Conservation (phyloP, 1,139 yeast species). For the Lodderomyces oxycetoniae region DNA sequence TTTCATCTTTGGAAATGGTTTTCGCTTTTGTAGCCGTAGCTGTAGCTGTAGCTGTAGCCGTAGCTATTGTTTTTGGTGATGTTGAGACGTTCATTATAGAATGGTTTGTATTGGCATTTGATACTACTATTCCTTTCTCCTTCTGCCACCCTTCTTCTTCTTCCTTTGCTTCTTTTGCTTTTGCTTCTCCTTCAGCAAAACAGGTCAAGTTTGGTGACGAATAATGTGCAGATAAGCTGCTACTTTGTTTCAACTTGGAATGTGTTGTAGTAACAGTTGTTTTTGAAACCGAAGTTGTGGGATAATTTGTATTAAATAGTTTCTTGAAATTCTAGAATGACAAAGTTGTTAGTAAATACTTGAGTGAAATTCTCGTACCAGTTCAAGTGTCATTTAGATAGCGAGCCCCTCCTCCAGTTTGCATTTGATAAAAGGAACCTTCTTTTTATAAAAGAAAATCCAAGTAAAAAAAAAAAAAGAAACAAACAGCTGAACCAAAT, state of each 20-base stretch:
- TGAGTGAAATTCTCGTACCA: not conserved
- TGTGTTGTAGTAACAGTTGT: constrained; percentile 10
- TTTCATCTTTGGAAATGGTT: not conserved
- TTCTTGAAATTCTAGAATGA: constrained; percentile 10
- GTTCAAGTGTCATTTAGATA: no score
- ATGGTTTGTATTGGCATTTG: constrained; percentile 4
- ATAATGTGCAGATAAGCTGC: constrained; percentile 3
- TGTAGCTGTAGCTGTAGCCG: constrained; percentile 3
- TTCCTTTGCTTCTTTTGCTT: not conserved
- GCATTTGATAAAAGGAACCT: no score
- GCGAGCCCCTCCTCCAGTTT: no score
- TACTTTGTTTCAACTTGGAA: constrained; percentile 4
- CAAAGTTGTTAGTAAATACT: constrained; percentile 1
- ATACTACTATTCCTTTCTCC: constrained; percentile 2
- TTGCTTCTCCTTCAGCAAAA: no score
- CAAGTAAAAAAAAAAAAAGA: no score
- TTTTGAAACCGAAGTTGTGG: constrained; percentile 11
- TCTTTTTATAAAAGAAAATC: no score
- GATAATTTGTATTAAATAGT: constrained; percentile 6
- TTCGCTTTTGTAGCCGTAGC: constrained; percentile 3
- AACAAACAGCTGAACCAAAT: no score
- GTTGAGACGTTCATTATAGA: constrained; percentile 2
- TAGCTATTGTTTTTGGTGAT: not conserved
- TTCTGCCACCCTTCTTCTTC: no score
- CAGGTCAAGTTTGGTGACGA: constrained; percentile 9